Conservation (phyloP, 1,139 yeast genomes). For the Meyerozyma elateridarum region DNA sequence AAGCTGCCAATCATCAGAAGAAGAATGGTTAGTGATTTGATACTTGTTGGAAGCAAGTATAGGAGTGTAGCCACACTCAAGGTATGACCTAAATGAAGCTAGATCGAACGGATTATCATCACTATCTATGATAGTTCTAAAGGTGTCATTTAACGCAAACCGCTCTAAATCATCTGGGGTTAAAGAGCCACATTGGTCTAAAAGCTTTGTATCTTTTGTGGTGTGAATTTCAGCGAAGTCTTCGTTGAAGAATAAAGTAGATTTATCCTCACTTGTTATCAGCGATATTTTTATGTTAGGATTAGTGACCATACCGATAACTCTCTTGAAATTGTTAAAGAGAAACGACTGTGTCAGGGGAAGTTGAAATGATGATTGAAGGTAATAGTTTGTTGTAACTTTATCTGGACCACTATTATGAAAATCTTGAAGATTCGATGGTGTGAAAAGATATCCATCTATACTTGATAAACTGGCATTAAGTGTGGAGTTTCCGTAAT, state of each 20-base stretch:
- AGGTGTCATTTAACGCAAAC: conserved; percentile 20
- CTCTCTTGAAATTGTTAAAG: conserved; percentile 36
- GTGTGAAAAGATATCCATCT: conserved; percentile 23
- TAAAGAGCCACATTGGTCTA: not conserved
- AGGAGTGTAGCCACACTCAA: conserved; percentile 59
- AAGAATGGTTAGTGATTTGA: conserved; percentile 13
- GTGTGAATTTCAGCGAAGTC: not conserved
- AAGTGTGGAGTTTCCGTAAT: conserved; percentile 27
- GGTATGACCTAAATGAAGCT: conserved; percentile 26
- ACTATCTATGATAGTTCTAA: conserved; percentile 38
- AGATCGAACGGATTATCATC: conserved; percentile 26
- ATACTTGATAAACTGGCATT: conserved; percentile 19
- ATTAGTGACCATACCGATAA: conserved; percentile 31
- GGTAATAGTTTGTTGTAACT: conserved; percentile 5
- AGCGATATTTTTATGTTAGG: conserved; percentile 18
- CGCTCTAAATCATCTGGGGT: not conserved
- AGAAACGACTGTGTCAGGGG: conserved; percentile 30
- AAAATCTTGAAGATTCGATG: conserved; percentile 16
- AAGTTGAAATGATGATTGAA: conserved; percentile 6
- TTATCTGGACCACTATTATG: not conserved
- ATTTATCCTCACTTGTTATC: not conserved
- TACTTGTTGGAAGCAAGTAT: conserved; percentile 41
- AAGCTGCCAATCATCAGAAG: conserved; percentile 6
- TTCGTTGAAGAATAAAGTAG: not conserved
- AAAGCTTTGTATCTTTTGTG: not conserved